These are phyloP conservation scores for Puccinia polysora DNA, from an alignment of 1,284 basidiomycete genomes.

Conservation along the genomic window DNA sequence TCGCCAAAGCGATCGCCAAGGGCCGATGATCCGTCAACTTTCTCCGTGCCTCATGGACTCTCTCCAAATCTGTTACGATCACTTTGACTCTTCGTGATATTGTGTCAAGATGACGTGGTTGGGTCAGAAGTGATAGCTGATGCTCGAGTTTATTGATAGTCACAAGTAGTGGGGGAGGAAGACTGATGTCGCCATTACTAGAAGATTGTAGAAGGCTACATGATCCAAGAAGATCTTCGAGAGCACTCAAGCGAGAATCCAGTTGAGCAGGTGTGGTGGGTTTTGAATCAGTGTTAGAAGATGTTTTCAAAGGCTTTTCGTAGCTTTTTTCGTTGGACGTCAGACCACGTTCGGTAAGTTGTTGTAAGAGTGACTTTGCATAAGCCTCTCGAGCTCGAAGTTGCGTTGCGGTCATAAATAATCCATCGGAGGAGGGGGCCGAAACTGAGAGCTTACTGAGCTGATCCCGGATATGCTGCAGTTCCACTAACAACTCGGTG, in stretches of 20 bases:
- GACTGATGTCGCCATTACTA: constrained; percentile 46
- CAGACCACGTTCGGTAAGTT: constrained; percentile 8
- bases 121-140: constrained; percentile 79
- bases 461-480: constrained; percentile 36
- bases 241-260: constrained; percentile 25
- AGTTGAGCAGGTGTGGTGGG: constrained; percentile 19
- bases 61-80: constrained; percentile 84
- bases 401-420: neutral
- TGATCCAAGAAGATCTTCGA: constrained; percentile 39
- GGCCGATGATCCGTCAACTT: constrained; percentile 53
- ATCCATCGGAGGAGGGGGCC: neutral
- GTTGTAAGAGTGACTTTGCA: constrained; percentile 31
- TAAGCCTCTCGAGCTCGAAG: constrained; percentile 33
- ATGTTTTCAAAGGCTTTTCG: neutral
- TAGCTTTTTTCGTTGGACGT: neutral
- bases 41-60: constrained; percentile 61
- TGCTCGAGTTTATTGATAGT: constrained; percentile 75
- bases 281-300: neutral
- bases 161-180: constrained; percentile 74
- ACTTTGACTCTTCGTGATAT: constrained; percentile 89
- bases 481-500: constrained; percentile 23
- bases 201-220: constrained; percentile 29
- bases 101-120: constrained; percentile 94
- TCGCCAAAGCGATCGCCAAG: constrained; percentile 51
- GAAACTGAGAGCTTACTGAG: constrained; percentile 28